Evolutionary conservation across 164 flowering plant genomes (phyloP), one percentile per base, ranked within the genome.

Genomic region (Cinnamomum micranthum): DNA sequence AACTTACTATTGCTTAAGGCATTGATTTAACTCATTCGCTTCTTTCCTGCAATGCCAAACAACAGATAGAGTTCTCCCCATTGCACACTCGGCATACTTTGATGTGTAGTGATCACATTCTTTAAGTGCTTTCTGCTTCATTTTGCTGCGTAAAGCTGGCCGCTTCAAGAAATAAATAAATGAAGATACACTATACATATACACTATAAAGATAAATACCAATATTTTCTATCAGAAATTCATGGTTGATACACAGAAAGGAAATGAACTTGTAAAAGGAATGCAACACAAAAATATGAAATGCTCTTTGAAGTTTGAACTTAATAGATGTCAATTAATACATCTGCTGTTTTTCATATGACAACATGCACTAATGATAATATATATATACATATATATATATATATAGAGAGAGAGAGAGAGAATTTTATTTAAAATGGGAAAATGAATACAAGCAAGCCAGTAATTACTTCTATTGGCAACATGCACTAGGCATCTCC

Each of bases 131-230:
- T 91, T 93, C 79, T 83, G 83, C 87, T 95, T 93, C 99, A 95
- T 93, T 82, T 93, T 95, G 86, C 97, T 95, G 68, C 94, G 90
- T 72, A 95, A 78, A 81, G 98, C 99, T 91, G 92, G n/a, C 80
- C 79, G 31, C 1, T 64, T 67, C 20, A 70, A 31, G 50, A 41
- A 77, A 35, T 17, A 33, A 28, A 13, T 19, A 23, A 15, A 50
- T 14, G 47, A 41, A 41, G 47, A 69, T 31, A 33, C 59, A 62
- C 27, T 59, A 2, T n/a, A 20, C 60, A 7, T 20, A 15, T 17
- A 33, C 28, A 51, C 50, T 9, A 66, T 19, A 66, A 25, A 66
- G 20, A 17, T 55, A 55, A 20, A 20, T 15, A 15, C 60, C 60
- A 55, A 3, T 15, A 15, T 55, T 15, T 55, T 67, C 2, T 25